Evolutionary conservation across 805 yeast species (phyloP), one percentile per base, ranked within the genome.

Genomic region (Candida incommunis): DNA sequence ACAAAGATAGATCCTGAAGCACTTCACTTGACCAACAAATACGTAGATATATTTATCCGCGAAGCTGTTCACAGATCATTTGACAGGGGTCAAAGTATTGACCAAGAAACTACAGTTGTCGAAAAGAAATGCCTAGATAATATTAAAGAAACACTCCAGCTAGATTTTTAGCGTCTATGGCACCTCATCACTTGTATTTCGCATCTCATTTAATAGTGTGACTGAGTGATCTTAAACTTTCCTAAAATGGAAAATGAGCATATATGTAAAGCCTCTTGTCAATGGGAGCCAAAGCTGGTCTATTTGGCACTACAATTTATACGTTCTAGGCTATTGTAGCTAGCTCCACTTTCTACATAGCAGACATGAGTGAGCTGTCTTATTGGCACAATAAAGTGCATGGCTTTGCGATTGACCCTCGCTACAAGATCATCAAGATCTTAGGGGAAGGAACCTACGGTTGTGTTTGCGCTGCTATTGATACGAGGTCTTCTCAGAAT

Each of bases 371-470:
- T 25, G 27, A 25, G 27, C 13, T 25, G 7, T 31, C 37, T 31
- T 31, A 9, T 18, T 31, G 37, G 37, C 37, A 31, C 20, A 31
- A 31, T n/a, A 31, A 31, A n/a, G 18, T 7, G 7, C 18, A 9
- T 9, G 46, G 46, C 7, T 83, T 85, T 59, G 75, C 74, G 41
- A 65, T 82, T 43, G 80, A 81, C 49, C 59, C 70, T 1, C 64
- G 83, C 31, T 85, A 83, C 60, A 66, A 71, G 44, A 66, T 83
- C 15, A 61, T 69, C 22, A 67, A 69, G 31, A 66, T 79, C 2
- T 66, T 86, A 44, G 95, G 95, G 0, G 79, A 79, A 56, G 95
- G 95, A 0, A 80, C 94, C 0, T 86, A 86, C 58, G 95, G 95
- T 1, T 75, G 79, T 0, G 95, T 86, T 3, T 83, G 92, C 51